These are phyloP conservation scores for Tolypocladium pustulatum DNA, from an alignment of 2,329 filamentous ascomycete genomes.

Conservation along the genomic window DNA sequence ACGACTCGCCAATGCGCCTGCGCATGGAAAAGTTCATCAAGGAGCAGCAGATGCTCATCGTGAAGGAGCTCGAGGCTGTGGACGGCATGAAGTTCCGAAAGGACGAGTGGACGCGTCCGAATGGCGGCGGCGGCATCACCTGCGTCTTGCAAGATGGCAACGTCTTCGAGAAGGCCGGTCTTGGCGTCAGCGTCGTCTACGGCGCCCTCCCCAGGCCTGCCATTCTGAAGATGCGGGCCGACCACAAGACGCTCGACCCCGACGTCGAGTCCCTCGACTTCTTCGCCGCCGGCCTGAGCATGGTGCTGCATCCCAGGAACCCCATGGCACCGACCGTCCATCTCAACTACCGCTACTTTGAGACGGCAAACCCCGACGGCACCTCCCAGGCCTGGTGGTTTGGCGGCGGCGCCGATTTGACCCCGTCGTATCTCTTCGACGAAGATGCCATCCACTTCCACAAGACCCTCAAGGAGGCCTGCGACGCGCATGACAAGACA, in stretches of 20 bases:
- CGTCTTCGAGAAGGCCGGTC: slow-evolving; percentile 94
- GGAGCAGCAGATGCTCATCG: slow-evolving; percentile 80
- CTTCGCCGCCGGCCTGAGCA: slow-evolving; percentile 86
- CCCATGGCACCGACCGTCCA: slow-evolving; percentile 97
- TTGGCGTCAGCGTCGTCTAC: slow-evolving; percentile 92
- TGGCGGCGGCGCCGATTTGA: slow-evolving; percentile 88
- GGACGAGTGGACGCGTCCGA: slow-evolving; percentile 79
- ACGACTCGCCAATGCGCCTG: slow-evolving; percentile 85
- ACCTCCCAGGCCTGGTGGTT: slow-evolving; percentile 93
- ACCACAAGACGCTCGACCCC: slow-evolving; percentile 81
- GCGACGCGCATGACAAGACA: slow-evolving; percentile 81
- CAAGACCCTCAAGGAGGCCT: slow-evolving; percentile 80
- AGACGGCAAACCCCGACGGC: slow-evolving; percentile 79
- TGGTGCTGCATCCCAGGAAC: slow-evolving; percentile 89
- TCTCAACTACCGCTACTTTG: slow-evolving; percentile 97
- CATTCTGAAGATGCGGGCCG: slow-evolving; percentile 85
- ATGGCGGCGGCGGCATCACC: slow-evolving; percentile 86
- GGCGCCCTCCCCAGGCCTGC: slow-evolving; percentile 78
- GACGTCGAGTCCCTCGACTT: slow-evolving; percentile 79
- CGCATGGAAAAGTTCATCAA: slow-evolving; percentile 97
- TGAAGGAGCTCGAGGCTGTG: slow-evolving; percentile 69
- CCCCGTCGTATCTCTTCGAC: slow-evolving; percentile 87
- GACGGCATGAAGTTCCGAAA: slow-evolving; percentile 74
- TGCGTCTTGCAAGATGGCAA: slow-evolving; percentile 94
- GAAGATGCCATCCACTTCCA: slow-evolving; percentile 98